Percentiles rank a stretch among this genome's conserved stretches.
phyloP scores from a whole-genome alignment of 73 alveolate genomes.

The Tetrahymena elliotti region DNA sequence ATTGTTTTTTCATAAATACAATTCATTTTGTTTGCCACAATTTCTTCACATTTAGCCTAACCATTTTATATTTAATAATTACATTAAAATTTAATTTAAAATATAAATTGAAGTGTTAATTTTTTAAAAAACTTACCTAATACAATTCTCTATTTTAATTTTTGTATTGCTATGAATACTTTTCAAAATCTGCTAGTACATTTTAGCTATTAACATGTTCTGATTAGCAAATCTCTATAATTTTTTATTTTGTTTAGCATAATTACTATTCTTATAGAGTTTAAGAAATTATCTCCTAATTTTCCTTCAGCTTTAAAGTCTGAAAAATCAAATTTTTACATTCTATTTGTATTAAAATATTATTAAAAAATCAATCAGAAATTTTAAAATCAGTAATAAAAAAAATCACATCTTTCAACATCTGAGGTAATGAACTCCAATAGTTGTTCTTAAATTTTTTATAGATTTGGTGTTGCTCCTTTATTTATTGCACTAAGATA shows the following conservation, averaged over 20 bases:
- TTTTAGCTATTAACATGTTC: not conserved
- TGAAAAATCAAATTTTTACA: not conserved
- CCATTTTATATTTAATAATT: too few species aligned
- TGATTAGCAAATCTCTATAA: not conserved
- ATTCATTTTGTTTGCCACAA: not conserved
- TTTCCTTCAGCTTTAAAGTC: not conserved
- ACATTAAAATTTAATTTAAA: too few species aligned
- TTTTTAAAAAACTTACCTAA: too few species aligned
- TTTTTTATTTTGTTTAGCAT: not conserved
- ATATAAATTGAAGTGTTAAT: too few species aligned
- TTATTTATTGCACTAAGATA: conserved; percentile 66
- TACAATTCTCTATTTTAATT: not conserved
- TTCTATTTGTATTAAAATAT: not conserved
- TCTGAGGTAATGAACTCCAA: not conserved
- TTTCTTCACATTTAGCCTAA: not conserved
- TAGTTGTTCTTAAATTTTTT: not conserved
- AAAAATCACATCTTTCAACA: not conserved
- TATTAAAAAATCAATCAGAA: not conserved
- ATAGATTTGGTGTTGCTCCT: conserved; percentile 74
- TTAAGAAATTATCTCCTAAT: not conserved
- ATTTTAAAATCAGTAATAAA: too few species aligned
- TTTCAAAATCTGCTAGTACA: not conserved
- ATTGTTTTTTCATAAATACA: not conserved
- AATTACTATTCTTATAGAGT: not conserved
- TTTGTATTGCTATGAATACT: not conserved